Evolutionary conservation across 179 eudicot species (phyloP).

Genomic region (Spinacia oleracea): DNA sequence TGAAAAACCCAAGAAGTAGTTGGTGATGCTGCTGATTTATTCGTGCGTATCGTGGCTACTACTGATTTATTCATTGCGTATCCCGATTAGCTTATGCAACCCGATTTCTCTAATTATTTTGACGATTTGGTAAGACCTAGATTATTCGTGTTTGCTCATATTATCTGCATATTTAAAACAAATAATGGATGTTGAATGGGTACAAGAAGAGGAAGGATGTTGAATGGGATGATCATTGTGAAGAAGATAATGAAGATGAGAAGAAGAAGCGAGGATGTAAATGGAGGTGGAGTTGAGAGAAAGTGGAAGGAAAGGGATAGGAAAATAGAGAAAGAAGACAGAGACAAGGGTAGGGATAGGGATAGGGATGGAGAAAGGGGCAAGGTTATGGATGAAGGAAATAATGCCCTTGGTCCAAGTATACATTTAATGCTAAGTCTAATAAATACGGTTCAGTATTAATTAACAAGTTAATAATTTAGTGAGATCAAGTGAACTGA

Average conservation of each 20-base stretch:
- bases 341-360: conserved; percentile 30
- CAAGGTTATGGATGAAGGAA: conserved; percentile 36
- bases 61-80: conserved; percentile 68
- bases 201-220: conserved; percentile 38
- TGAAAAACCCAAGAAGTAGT: conserved; percentile 99
- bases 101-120: conserved; percentile 51
- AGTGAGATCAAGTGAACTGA: too few species aligned
- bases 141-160: neutral
- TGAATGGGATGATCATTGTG: conserved; percentile 26
- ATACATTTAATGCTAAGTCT: too few species aligned
- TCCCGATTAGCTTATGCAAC: conserved; percentile 58
- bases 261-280: conserved; percentile 44
- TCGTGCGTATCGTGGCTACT: conserved; percentile 87
- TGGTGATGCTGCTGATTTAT: too few species aligned
- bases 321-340: conserved; percentile 25
- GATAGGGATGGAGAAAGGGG: conserved; percentile 21
- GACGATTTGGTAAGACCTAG: conserved; percentile 57
- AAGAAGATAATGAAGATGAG: conserved; percentile 38
- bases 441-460: too few species aligned
- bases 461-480: too few species aligned
- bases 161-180: too few species aligned
- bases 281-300: conserved; percentile 26
- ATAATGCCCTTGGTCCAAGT: too few species aligned
- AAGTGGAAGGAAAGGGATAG: conserved; percentile 20
- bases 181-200: too few species aligned